Evolutionary conservation across 257 asterid genomes (phyloP), one percentile per base, ranked within the genome.

Genomic region (Solanum sejunctum): DNA sequence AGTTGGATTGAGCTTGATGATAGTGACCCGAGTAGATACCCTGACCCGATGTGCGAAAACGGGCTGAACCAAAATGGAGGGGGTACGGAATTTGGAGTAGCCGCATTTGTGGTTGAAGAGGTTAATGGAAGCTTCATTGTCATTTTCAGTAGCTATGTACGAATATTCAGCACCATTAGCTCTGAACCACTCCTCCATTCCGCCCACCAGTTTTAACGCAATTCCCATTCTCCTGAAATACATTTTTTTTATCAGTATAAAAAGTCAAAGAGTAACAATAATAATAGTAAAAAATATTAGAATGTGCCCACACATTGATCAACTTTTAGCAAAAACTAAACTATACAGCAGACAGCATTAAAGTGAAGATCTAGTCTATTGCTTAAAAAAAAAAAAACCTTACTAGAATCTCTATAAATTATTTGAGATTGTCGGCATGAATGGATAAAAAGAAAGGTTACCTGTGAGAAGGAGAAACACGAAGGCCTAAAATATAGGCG

Each of bases 401-500:
- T 21, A 11, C 3, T 47, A 10, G 28, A 26, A 52, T 67, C 13
- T 15, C 21, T 21, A 60, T 60, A 11, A 72, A 20, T 10, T 41
- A 47, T 47, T 18, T 18, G 32, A 20, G 32, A 41, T 41, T 18
- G 55, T 71, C 55, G 54, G 56, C 20, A 6, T 49, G n/a, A 54
- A 36, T 54, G 39, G 61, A 85, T 8, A 28, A 60, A 23, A 3
- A 7, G 60, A 5, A 10, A 39, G 20, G 39, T 41, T 90, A 96
- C 99, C 99, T 81, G 85, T 93, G 97, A 82, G 95, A 86, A 63
- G 99, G 92, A 51, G 98, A 92, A n/a, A 97, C 98, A 3, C 99
- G 98, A 10, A 97, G 98, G 94, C 99, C 99, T 78, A 93, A 88
- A 51, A 97, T 87, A 64, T 97, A 97, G 67, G 99, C 98, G 18